phyloP scores from a whole-genome alignment of 1,139 yeast species.

The Yamadazyma buinensis region DNA sequence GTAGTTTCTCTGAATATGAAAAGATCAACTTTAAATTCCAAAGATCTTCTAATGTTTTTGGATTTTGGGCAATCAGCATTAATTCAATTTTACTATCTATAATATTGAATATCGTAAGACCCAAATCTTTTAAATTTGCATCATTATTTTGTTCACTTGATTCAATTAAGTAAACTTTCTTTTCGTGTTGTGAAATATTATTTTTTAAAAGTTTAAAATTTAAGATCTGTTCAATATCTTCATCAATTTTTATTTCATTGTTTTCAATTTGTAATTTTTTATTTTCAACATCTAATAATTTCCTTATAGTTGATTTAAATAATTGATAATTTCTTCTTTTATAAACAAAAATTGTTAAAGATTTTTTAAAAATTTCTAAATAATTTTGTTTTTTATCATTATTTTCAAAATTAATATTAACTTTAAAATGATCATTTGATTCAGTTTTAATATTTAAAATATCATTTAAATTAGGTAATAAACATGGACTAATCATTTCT shows the following conservation, averaged over 20 bases:
- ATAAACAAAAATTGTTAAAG: slow-evolving; percentile 49
- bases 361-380: slow-evolving; percentile 40
- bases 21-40: slow-evolving; percentile 67
- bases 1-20: slow-evolving; percentile 50
- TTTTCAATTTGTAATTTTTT: slow-evolving; percentile 27
- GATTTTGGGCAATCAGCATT: slow-evolving; percentile 38
- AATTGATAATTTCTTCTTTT: slow-evolving; percentile 41
- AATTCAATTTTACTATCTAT: slow-evolving; percentile 58
- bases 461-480: slow-evolving; percentile 57
- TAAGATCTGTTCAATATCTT: slow-evolving; percentile 21
- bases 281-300: slow-evolving; percentile 34
- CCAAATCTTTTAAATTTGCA: slow-evolving; percentile 17
- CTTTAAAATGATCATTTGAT: slow-evolving; percentile 43
- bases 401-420: slow-evolving; percentile 36
- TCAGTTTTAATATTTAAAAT: slow-evolving; percentile 42
- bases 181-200: slow-evolving; percentile 30
- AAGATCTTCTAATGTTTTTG: slow-evolving; percentile 50
- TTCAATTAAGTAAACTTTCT: slow-evolving; percentile 31
- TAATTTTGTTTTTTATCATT: slow-evolving; percentile 27
- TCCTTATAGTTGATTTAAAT: slow-evolving; percentile 32
- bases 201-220: slow-evolving; percentile 18
- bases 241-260: slow-evolving; percentile 23
- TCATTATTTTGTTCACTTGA: slow-evolving; percentile 14
- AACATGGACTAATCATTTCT: slow-evolving; percentile 53
- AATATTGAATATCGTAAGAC: slow-evolving; percentile 41